Evolutionary conservation across 352 stramenopile species (phyloP).

Genomic region (Phytophthora rubi): DNA sequence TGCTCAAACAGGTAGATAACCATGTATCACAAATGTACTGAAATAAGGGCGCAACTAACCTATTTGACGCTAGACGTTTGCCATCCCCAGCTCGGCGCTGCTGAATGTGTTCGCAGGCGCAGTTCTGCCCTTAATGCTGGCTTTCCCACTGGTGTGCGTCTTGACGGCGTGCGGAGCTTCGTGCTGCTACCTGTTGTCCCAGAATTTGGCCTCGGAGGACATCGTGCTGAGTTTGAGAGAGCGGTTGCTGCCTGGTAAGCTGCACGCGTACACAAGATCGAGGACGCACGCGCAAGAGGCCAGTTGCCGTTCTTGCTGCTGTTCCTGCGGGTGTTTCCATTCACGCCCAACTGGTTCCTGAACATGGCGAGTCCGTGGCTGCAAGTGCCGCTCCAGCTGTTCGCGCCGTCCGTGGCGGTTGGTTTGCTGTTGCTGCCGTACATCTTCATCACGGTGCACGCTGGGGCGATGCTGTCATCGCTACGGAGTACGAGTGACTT

Average conservation of each 20-base stretch:
- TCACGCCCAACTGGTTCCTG: constrained; percentile 87
- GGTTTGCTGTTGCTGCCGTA: constrained; percentile 84
- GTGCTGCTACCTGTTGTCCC: constrained; percentile 78
- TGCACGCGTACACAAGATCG: constrained; percentile 55
- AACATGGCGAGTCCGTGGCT: constrained; percentile 85
- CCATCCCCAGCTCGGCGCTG: constrained; percentile 76
- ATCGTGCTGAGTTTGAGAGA: constrained; percentile 70
- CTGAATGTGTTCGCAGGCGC: constrained; percentile 82
- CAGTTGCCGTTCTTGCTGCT: constrained; percentile 71
- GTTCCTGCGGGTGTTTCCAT: constrained; percentile 83
- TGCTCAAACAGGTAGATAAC: constrained; percentile 76
- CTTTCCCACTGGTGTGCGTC: constrained; percentile 69
- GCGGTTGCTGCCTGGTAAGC: constrained; percentile 63
- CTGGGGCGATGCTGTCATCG: constrained; percentile 77
- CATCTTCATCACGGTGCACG: constrained; percentile 85
- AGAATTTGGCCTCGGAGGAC: constrained; percentile 59
- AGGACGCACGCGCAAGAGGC: constrained; percentile 48
- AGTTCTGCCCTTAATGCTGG: constrained; percentile 63
- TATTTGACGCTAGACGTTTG: constrained; percentile 65
- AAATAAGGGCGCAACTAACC: constrained; percentile 16
- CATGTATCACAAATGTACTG: constrained; percentile 17
- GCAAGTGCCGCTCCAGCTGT: constrained; percentile 68
- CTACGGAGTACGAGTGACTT: constrained; percentile 71
- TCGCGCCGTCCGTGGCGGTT: constrained; percentile 67
- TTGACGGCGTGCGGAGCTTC: constrained; percentile 77